Percentiles rank a stretch among this genome's conserved stretches.
These are phyloP conservation scores for Excoecaria cochinchinensis DNA, from an alignment of 345 rosid species.

Conservation along the genomic window DNA sequence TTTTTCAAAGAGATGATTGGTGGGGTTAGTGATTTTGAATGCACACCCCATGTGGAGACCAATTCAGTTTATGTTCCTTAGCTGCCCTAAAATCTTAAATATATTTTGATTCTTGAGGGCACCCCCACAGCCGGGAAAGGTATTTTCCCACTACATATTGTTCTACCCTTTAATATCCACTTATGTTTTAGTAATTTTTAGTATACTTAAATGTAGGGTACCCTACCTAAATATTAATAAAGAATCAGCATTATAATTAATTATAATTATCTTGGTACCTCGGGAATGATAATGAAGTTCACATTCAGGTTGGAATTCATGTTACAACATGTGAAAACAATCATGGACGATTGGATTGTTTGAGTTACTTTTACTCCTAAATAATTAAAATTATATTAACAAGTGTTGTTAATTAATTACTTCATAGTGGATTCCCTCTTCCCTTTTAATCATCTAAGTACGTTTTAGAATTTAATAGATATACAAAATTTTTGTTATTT, in stretches of 20 bases:
- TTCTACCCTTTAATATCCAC: not conserved
- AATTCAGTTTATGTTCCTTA: conserved; percentile 31
- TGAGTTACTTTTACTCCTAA: not conserved
- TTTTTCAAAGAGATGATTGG: conserved; percentile 29
- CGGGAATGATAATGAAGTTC: conserved; percentile 23
- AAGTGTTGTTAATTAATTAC: not conserved
- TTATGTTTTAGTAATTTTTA: too few species aligned
- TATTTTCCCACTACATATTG: not conserved
- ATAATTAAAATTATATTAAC: too few species aligned
- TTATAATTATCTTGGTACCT: conserved; percentile 12
- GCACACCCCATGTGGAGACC: conserved; percentile 49
- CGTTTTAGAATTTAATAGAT: too few species aligned
- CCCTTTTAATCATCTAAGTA: too few species aligned
- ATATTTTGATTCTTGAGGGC: not conserved
- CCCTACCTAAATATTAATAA: conserved; percentile 7
- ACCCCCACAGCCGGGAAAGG: not conserved
- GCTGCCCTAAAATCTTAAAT: conserved; percentile 15
- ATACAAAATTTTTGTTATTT: too few species aligned
- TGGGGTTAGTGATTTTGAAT: conserved; percentile 20
- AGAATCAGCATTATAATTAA: not conserved
- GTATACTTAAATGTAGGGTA: conserved; percentile 17
- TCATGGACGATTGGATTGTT: conserved; percentile 11
- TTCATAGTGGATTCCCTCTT: conserved; percentile 7
- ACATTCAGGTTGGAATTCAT: conserved; percentile 14
- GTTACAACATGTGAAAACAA: conserved; percentile 30